phyloP scores from a whole-genome alignment of 805 yeast genomes.

The Helenozyma baotianmanensis region DNA sequence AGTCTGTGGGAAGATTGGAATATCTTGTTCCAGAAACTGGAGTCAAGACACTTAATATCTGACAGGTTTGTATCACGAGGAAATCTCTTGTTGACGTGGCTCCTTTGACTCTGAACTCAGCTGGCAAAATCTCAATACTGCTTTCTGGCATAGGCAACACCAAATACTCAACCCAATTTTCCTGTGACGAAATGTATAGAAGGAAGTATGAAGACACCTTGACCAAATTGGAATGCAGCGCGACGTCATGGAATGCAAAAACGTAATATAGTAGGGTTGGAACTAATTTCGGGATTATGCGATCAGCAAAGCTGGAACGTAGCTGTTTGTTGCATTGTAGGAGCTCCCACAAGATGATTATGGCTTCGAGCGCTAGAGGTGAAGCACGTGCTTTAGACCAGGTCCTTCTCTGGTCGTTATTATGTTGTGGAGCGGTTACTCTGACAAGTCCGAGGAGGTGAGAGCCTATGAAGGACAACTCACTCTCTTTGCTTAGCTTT shows the following conservation, averaged over 20 bases:
- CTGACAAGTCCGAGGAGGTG: constrained; percentile 41
- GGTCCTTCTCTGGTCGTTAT: too few relatives aligned
- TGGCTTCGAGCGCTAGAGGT: constrained; percentile 53
- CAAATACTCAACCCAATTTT: constrained; percentile 32
- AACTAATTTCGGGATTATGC: constrained; percentile 50
- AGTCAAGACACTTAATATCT: constrained; percentile 15
- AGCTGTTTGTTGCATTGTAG: constrained; percentile 66
- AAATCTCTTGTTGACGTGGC: constrained; percentile 62
- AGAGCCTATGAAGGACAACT: constrained; percentile 45
- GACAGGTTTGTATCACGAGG: constrained; percentile 48
- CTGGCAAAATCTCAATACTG: constrained; percentile 51
- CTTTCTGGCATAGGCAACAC: constrained; percentile 41
- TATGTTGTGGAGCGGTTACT: too few relatives aligned
- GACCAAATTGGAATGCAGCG: constrained; percentile 38
- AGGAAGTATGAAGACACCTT: constrained; percentile 50
- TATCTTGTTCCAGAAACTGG: constrained; percentile 17
- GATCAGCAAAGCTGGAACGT: constrained; percentile 32
- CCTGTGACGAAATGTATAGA: constrained; percentile 45
- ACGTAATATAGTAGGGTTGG: constrained; percentile 56
- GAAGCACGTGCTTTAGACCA: constrained; percentile 16
- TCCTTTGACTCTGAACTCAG: constrained; percentile 40
- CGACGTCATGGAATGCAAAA: constrained; percentile 40
- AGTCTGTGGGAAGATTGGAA: constrained; percentile 18
- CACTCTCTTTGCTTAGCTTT: constrained; percentile 50
- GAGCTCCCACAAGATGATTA: constrained; percentile 70